A percentile compares a stretch with the other conserved stretches of the same genome.
Conservation (phyloP, 768 basidiomycete genomes). For the Agrocybe pediades region DNA sequence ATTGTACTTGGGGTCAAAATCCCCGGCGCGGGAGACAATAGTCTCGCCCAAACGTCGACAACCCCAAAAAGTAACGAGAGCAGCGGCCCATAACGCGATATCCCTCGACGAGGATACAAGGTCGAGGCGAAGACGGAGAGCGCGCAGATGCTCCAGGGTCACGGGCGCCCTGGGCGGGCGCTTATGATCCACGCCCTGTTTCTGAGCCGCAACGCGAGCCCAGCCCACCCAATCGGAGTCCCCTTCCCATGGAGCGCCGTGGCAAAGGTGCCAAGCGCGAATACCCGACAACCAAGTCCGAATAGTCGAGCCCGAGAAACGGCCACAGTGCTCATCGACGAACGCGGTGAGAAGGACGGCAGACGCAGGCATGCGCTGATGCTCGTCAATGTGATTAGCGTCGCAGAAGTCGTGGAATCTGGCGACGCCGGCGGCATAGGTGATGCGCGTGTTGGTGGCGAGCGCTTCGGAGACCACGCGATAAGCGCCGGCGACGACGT, state of each 20-base stretch:
- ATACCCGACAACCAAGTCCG: too few species aligned
- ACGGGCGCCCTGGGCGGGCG: neutral
- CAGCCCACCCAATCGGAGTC: too few species aligned
- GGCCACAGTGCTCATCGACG: neutral
- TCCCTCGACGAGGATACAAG: slow-evolving; percentile 21
- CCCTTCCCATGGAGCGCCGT: too few species aligned
- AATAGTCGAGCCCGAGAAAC: too few species aligned
- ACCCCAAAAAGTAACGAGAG: slow-evolving; percentile 34
- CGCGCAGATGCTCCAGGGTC: slow-evolving; percentile 12
- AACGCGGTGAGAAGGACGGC: neutral
- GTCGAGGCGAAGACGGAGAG: slow-evolving; percentile 5
- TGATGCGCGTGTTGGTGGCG: neutral
- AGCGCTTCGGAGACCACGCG: neutral
- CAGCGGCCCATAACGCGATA: slow-evolving; percentile 32
- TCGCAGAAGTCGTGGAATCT: neutral
- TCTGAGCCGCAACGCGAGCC: too few species aligned
- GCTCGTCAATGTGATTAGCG: neutral
- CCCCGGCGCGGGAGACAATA: neutral
- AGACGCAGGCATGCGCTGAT: neutral
- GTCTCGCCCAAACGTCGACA: slow-evolving; percentile 33
- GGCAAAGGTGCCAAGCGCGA: too few species aligned
- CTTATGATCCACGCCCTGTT: neutral
- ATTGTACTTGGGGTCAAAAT: neutral
- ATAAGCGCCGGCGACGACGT: neutral
- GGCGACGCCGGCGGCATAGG: neutral